Percentiles rank a stretch among this genome's conserved stretches.
phyloP scores from a whole-genome alignment of 108 stramenopile species.

The Pseudonitzschia multiseries region DNA sequence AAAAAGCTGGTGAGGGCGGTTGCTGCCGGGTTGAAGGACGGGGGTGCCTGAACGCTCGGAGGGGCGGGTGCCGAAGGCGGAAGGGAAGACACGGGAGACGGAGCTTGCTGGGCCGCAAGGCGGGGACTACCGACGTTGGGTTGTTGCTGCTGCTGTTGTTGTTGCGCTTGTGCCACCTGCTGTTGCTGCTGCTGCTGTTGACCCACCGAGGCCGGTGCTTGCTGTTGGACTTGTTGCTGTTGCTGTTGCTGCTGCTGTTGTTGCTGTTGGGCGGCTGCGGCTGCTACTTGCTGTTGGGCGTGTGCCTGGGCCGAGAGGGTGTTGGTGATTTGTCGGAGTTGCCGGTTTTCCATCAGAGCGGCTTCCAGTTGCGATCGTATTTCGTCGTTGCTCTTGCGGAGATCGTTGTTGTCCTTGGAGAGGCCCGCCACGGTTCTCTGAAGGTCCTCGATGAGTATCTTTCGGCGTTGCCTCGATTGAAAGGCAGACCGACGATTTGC shows the following conservation, averaged over 20 bases:
- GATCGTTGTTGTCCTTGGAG: constrained; percentile 44
- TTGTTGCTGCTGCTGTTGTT: not conserved
- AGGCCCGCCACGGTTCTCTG: constrained; percentile 41
- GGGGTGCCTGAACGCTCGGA: not conserved
- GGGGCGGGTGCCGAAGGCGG: not conserved
- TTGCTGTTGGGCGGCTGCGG: not conserved
- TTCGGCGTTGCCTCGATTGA: constrained; percentile 57
- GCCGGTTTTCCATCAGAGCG: constrained; percentile 33
- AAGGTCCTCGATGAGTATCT: constrained; percentile 58
- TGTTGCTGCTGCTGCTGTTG: not conserved
- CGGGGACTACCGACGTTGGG: not conserved
- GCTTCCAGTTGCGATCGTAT: constrained; percentile 43
- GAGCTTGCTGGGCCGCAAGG: not conserved
- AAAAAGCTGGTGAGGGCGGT: constrained; percentile 1
- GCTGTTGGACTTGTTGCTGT: not conserved
- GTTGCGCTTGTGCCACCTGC: not conserved
- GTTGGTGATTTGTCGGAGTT: constrained; percentile 23
- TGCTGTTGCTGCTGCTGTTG: not conserved
- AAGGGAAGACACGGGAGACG: not conserved
- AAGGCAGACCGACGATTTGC: constrained; percentile 62
- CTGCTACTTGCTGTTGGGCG: not conserved
- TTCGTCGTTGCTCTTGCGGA: constrained; percentile 43
- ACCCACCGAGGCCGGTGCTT: not conserved
- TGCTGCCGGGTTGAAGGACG: not conserved
- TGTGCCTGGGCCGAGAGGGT: constrained; percentile 11